Base-by-base conservation (phyloP, 1,284 basidiomycete species). In the Moesziomyces antarcticus region DNA sequence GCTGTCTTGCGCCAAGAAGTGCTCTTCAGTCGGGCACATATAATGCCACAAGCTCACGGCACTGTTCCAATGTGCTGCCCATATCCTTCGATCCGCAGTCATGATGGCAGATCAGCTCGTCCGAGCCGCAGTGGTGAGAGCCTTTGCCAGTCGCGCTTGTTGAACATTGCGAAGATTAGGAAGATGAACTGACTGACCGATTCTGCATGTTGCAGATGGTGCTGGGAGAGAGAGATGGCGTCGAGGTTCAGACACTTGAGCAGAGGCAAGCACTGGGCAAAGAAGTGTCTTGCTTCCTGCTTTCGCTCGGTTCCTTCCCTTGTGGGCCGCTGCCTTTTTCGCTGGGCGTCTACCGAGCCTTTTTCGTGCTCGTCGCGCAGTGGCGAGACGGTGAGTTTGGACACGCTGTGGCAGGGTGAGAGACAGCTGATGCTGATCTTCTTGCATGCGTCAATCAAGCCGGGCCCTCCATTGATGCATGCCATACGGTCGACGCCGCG, bases 101-200 rank as follows among this genome's bases (percentile, higher is more conserved):
- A 37, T 22, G 27, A 58, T 58, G 56, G 46, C 48, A 14, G 47
- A 68, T 21, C n/a, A 41, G 20, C 51, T 68, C 11, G 65, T 68
- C 9, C 56, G 50, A 54, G 65, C 58, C 27, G 65, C 65, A 5
- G 54, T 68, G 65, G 65, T 68, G 30, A 53, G 55, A 8, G 21
- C 16, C 22, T 13, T 37, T 41, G 1, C 24, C 13, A 40, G 5
- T 50, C 33, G 10, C 25, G 25, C 25, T 27, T 27, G 25, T 27
- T 11, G 21, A 11, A 10, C 14, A 11, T 41, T 7, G 24, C 40
- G 33, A 33, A 20, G 30, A 30, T 18, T 24, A 44, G 16, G 7
- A 7, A 16, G 21, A 40, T 16, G 16, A 8, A 18, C 37, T 40
- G 37, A 40, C 8, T 18, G 18, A 8, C 16, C 37, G 37, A 18